Evolutionary conservation across 139 green algal genomes (phyloP).

Genomic region (Zygnema circumcarinatum): DNA sequence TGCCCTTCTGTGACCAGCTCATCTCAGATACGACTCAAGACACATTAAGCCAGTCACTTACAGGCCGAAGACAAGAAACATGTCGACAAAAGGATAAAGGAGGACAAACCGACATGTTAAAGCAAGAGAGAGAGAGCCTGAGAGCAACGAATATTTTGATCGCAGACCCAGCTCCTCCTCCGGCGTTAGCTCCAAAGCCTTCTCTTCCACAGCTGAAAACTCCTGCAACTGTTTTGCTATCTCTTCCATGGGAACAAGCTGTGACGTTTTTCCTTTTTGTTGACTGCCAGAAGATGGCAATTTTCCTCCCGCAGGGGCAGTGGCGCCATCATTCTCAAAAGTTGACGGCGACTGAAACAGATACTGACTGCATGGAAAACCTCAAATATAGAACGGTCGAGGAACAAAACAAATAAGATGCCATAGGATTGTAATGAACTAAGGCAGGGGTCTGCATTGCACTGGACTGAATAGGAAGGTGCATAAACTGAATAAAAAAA

Average conservation of each 20-base stretch:
- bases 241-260: not conserved
- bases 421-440: too few species aligned
- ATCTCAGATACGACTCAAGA: not conserved
- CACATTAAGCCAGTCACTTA: not conserved
- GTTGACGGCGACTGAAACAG: slow-evolving; percentile 6
- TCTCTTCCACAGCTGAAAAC: slow-evolving; percentile 5
- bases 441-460: too few species aligned
- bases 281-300: not conserved
- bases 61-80: not conserved
- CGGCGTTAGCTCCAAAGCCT: not conserved
- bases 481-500: too few species aligned
- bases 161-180: not conserved
- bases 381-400: too few species aligned
- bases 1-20: too few species aligned
- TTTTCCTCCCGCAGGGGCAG: not conserved
- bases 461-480: too few species aligned
- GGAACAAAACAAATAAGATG: too few species aligned
- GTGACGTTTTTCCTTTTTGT: not conserved
- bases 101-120: slow-evolving; percentile 18
- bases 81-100: not conserved
- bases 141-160: not conserved
- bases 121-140: slow-evolving; percentile 29
- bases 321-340: slow-evolving; percentile 3
- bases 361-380: not conserved
- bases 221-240: slow-evolving; percentile 15